Conservation (phyloP, 345 rosid species). For the Rhodomyrtus tomentosa region DNA sequence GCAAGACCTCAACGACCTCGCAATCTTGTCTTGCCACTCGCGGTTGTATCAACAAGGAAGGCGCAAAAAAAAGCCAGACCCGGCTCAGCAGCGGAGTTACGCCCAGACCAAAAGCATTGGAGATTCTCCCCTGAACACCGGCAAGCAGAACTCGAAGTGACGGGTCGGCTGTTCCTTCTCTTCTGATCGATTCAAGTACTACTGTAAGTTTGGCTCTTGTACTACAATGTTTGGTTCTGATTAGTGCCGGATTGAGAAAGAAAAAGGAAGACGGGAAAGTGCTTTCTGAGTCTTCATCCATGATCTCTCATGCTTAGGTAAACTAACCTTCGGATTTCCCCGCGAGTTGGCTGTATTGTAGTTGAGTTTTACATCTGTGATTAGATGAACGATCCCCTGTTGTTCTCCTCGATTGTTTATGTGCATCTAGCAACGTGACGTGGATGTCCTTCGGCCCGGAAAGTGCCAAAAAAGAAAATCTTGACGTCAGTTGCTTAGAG, state of each 20-base stretch:
- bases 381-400: neutral
- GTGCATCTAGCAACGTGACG: neutral
- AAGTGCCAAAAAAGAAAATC: neutral
- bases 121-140: slow-evolving; percentile 41
- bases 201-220: slow-evolving; percentile 13
- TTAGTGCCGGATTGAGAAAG: neutral
- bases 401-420: neutral
- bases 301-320: neutral
- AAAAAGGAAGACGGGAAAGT: neutral
- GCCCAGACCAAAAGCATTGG: slow-evolving; percentile 31
- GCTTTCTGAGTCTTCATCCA: neutral
- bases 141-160: slow-evolving; percentile 44
- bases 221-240: neutral
- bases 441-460: neutral
- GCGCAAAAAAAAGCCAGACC: slow-evolving; percentile 55
- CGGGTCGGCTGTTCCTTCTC: neutral
- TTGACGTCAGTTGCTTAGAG: neutral
- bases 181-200: slow-evolving; percentile 3
- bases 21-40: slow-evolving; percentile 48
- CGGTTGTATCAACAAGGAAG: slow-evolving; percentile 54
- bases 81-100: slow-evolving; percentile 10
- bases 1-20: slow-evolving; percentile 55
- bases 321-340: neutral
- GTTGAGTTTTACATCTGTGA: neutral
- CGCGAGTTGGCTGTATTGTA: neutral